Conservation (phyloP, 352 stramenopile genomes). For the Globisporangium ultimum region DNA sequence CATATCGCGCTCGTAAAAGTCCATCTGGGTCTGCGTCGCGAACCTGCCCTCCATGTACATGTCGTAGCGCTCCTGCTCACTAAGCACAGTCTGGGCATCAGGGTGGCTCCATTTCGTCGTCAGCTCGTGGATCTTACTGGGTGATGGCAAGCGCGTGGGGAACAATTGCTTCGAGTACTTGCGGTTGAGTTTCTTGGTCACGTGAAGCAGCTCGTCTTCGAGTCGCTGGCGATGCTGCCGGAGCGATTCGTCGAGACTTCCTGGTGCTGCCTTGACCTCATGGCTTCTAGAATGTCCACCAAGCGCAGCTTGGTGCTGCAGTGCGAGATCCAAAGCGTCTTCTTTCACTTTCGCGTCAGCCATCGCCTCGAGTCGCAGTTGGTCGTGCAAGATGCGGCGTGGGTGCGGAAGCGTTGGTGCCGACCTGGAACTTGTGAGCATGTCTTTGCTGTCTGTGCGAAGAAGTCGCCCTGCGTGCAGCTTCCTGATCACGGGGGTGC, state of each 20-base stretch:
- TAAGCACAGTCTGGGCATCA: slow-evolving; percentile 10
- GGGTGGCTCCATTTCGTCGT: slow-evolving; percentile 43
- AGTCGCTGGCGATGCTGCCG: slow-evolving; percentile 31
- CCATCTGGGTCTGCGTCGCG: slow-evolving; percentile 50
- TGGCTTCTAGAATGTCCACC: background rate
- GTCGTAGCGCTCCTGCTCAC: slow-evolving; percentile 39
- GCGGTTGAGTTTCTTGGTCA: slow-evolving; percentile 65
- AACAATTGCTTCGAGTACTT: slow-evolving; percentile 66
- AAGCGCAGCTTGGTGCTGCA: slow-evolving; percentile 2
- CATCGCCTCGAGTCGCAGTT: slow-evolving; percentile 15
- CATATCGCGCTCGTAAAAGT: slow-evolving; percentile 54
- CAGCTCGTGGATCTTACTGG: slow-evolving; percentile 31
- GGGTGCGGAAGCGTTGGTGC: slow-evolving; percentile 22
- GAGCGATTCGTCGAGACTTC: slow-evolving; percentile 13
- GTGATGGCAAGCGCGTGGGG: slow-evolving; percentile 18
- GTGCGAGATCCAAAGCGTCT: slow-evolving; percentile 14
- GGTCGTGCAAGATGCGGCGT: slow-evolving; percentile 9
- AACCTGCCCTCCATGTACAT: slow-evolving; percentile 58
- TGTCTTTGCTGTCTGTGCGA: slow-evolving; percentile 23
- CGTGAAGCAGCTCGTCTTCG: slow-evolving; percentile 46
- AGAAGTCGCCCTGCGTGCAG: slow-evolving; percentile 41
- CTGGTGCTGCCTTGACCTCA: background rate
- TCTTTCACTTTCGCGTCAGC: slow-evolving; percentile 7
- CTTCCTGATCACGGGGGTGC: slow-evolving; percentile 29
- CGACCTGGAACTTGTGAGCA: slow-evolving; percentile 20